Evolutionary conservation across 2,329 filamentous ascomycete genomes (phyloP), one percentile per base, ranked within the genome.

Genomic region (Penicillium capsulatum): DNA sequence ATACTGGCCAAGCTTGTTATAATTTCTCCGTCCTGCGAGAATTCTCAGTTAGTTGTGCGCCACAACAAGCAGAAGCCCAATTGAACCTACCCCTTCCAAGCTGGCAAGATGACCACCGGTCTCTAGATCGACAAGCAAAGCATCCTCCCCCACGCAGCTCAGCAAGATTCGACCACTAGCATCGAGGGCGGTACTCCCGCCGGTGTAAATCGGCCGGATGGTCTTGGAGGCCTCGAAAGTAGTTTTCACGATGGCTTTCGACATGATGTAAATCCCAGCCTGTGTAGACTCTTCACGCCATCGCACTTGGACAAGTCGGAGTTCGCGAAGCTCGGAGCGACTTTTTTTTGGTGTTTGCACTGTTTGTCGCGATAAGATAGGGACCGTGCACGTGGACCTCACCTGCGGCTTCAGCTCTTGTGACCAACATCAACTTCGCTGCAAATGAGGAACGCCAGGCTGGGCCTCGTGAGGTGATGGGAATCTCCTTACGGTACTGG

Each of bases 171-270:
- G 79, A 36, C 89, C 89, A 67, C 80, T 80, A 63, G 82, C 79
- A 71, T 91, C 88, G 45, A 97, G 77, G 19, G 87, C 81, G 43
- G 94, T 81, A 50, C 86, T 84, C 30, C 92, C 92, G 38, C 92
- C 92, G 2, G 91, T 95, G 61, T 92, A 96, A 34, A 97, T 91
- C 14, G 92, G 92, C 55, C 89, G 86, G 40, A 98, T 85, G 33
- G 88, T 86, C 58, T 84, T 81, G 50, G 77, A 77, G 42, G 84
- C 79, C 59, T 94, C 86, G 65, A 96, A 98, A 3, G 91, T 95
- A 42, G 89, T 96, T 73, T 89, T 94, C 54, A 75, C 65, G 28
- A 70, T 70, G 45, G 75, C 66, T 63, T 76, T 75, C 58, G 76
- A 76, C 53, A 68, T 68, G 35, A 48, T 51, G 31, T 41, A 31